Percentiles rank a stretch among this genome's conserved stretches.
phyloP scores from a whole-genome alignment of 306 rosid genomes.

The Medicago arabica region DNA sequence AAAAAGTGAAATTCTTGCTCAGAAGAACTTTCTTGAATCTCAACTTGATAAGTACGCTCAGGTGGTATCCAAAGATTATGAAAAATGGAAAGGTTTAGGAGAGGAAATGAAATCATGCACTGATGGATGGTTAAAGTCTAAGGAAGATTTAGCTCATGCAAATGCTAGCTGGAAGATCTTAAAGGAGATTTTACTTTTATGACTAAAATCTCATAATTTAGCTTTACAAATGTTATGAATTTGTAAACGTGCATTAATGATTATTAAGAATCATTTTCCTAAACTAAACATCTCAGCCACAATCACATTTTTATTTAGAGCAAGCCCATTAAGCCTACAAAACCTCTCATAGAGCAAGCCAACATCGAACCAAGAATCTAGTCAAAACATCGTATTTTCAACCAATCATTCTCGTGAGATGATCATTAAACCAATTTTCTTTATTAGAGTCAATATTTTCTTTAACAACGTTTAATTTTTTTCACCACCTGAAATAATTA shows the following conservation, averaged over 20 bases:
- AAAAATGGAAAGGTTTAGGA: not conserved
- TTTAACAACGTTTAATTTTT: no score
- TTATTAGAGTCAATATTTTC: no score
- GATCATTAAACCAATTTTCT: no score
- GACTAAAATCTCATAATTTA: not conserved
- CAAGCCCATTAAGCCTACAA: no score
- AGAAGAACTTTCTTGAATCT: slow-evolving; percentile 7
- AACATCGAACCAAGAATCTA: no score
- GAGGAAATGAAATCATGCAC: not conserved
- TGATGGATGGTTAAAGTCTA: slow-evolving; percentile 1
- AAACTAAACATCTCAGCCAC: no score
- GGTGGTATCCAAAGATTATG: not conserved
- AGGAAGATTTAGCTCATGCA: slow-evolving; percentile 15
- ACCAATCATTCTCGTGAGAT: no score
- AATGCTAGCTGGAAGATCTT: slow-evolving; percentile 9
- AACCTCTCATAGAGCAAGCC: no score
- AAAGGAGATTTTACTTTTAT: slow-evolving; percentile 9
- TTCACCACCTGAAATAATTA: no score
- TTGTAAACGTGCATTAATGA: not conserved
- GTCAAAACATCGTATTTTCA: no score
- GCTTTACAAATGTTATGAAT: not conserved
- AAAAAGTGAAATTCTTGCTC: not conserved
- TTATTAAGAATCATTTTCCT: not conserved
- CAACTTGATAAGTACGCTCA: not conserved
- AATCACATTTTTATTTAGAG: no score